A percentile compares a stretch with the other conserved stretches of the same genome.
Evolutionary conservation across 1,139 yeast genomes (phyloP).

Genomic region (Kluyveromyces sp.): DNA sequence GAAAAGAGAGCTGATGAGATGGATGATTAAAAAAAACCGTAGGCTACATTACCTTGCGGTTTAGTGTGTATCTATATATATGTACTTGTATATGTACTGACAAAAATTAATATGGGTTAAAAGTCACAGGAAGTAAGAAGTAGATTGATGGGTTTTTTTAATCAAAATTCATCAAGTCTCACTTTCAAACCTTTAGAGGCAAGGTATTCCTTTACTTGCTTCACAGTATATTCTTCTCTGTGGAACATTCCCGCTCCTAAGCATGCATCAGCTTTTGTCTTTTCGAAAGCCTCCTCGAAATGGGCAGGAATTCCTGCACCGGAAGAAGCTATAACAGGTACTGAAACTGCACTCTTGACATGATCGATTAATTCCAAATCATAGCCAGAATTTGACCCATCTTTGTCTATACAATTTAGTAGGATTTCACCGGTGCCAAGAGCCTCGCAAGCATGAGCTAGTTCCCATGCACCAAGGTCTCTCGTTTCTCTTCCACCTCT

Average conservation of each 20-base stretch:
- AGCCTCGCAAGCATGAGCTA: conserved; percentile 79
- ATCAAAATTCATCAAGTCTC: conserved; percentile 34
- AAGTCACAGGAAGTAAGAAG: too few species aligned
- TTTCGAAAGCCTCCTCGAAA: conserved; percentile 74
- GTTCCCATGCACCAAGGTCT: conserved; percentile 85
- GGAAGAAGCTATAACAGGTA: conserved; percentile 94
- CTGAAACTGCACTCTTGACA: conserved; percentile 63
- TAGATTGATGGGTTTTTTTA: too few species aligned
- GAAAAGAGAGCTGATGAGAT: conserved; percentile 52
- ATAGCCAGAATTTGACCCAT: conserved; percentile 89
- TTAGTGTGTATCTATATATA: background rate
- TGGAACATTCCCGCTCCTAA: conserved; percentile 98
- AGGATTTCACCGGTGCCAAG: conserved; percentile 96
- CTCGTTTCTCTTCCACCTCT: conserved; percentile 92
- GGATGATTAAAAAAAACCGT: conserved; percentile 26
- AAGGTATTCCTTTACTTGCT: conserved; percentile 67
- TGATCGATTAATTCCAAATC: conserved; percentile 77
- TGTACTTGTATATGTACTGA: background rate
- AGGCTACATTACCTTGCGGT: background rate
- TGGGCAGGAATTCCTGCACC: conserved; percentile 95
- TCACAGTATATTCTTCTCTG: conserved; percentile 83
- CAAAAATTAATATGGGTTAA: background rate
- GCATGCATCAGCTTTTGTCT: conserved; percentile 88
- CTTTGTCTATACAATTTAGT: conserved; percentile 89
- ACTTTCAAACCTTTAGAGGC: conserved; percentile 44